Conservation (phyloP, 352 stramenopile genomes). For the Pythium brassicae region DNA sequence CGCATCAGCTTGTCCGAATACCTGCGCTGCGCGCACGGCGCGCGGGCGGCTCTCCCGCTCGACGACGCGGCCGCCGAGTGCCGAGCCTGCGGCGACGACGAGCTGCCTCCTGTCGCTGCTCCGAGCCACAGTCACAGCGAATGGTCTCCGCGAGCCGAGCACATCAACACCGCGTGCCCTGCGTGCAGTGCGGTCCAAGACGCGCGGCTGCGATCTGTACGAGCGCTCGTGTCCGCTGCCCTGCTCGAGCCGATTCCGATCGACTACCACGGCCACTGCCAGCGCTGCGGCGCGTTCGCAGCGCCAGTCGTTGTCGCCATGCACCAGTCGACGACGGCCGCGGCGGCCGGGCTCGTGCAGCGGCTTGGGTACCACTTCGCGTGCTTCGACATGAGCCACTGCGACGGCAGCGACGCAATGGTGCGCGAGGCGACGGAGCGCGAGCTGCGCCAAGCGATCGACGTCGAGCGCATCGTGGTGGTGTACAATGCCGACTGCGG, state of each 20-base stretch:
- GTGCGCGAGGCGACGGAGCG: not conserved
- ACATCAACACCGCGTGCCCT: not conserved
- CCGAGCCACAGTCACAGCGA: not conserved
- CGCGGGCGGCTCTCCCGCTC: constrained; percentile 2
- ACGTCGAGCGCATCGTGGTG: constrained; percentile 22
- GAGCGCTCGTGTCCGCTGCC: not conserved
- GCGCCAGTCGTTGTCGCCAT: constrained; percentile 22
- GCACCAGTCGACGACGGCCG: constrained; percentile 3
- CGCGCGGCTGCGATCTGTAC: constrained; percentile 5
- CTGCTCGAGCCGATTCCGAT: constrained; percentile 9
- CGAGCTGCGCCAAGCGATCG: constrained; percentile 11
- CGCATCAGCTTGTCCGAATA: constrained; percentile 41
- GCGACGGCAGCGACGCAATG: not conserved
- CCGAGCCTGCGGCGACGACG: constrained; percentile 6
- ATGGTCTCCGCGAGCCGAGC: not conserved
- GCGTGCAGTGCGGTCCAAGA: constrained; percentile 9
- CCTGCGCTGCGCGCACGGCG: constrained; percentile 26
- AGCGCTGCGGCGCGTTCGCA: constrained; percentile 9
- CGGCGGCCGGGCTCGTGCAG: constrained; percentile 4
- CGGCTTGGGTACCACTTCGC: constrained; percentile 23
- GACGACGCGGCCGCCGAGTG: not conserved
- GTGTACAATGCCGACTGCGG: constrained; percentile 31
- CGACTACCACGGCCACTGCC: constrained; percentile 28
- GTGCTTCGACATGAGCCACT: constrained; percentile 18
- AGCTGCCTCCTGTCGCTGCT: not conserved